Evolutionary conservation across 2,329 filamentous ascomycete species (phyloP).

Genomic region (Diaporthe helianthi): DNA sequence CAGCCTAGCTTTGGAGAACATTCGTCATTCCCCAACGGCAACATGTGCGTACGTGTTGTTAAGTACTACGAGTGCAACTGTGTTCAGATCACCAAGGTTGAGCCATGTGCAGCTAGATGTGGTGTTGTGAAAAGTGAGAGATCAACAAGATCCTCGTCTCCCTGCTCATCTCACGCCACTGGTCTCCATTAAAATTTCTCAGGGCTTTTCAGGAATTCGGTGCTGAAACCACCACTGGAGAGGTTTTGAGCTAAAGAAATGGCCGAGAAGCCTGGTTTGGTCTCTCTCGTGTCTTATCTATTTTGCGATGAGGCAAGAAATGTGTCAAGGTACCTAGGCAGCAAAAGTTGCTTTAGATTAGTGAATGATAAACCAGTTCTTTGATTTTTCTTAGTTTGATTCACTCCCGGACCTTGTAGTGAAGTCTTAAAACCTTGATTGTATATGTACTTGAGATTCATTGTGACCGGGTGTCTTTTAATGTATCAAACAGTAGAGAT

Average conservation of each 20-base stretch:
- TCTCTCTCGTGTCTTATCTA: no score
- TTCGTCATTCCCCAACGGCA: background rate
- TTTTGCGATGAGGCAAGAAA: background rate
- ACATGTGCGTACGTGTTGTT: background rate
- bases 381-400: background rate
- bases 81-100: background rate
- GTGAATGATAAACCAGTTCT: background rate
- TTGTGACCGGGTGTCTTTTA: background rate
- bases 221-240: background rate
- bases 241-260: background rate
- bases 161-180: background rate
- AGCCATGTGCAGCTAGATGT: background rate
- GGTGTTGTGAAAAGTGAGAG: background rate
- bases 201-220: no score
- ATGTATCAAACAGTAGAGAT: background rate
- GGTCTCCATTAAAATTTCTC: background rate
- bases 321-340: background rate
- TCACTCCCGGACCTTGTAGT: background rate
- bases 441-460: no score
- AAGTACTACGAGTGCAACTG: background rate
- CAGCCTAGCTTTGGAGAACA: background rate
- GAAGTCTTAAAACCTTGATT: no score
- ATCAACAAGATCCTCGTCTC: background rate
- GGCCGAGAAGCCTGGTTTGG: background rate
- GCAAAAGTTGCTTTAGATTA: background rate